Base-by-base conservation (phyloP, 1,284 basidiomycete genomes). In the Ustilago trichophora region DNA sequence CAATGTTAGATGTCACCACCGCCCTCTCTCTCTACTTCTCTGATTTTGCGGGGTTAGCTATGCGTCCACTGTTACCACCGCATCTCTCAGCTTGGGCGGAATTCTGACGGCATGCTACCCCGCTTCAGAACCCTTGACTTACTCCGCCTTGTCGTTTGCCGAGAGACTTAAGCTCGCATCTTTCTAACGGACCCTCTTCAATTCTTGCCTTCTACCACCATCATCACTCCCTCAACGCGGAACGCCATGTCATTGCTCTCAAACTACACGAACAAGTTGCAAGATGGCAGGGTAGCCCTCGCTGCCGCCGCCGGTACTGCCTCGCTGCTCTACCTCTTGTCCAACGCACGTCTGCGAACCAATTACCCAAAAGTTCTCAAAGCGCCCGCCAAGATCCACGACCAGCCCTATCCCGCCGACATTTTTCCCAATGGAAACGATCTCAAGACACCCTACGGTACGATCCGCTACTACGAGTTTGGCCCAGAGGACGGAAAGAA, bases 401-500 rank as follows among this genome's bases (percentile, higher is more conserved):
- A 54, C 3, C 59, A 29, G 16, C 65, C 65, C 1, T 69, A 69
- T 25, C 65, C 65, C 12, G 55, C 50, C 43, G 54, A 69, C 46
- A 35, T 69, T 35, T 55, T 63, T 9, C 65, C 65, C 24, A 59
- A 59, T 36, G 65, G 59, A 1, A 4, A 19, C 11, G 65, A 69
- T 32, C 59, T 69, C 35, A 33, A 51, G 15, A 69, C 65, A 3
- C 65, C 65, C 11, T 69, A 63, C 33, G 65, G 65, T 13, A 41
- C 31, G 15, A 59, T 69, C 40, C 58, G 48, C 27, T 70, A 70
- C 55, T 80, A 78, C 56, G 59, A 67, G 38, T 69, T 63, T 16
- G 65, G 65, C 1, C 78, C 78, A 16, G 72, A 64, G 27, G 49
- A 66, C n/a, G 66, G 66, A 40, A 64, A 72, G 40, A 72, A 67